Conservation (phyloP, 1,284 basidiomycete species). For the Paramarasmius palmivorus region DNA sequence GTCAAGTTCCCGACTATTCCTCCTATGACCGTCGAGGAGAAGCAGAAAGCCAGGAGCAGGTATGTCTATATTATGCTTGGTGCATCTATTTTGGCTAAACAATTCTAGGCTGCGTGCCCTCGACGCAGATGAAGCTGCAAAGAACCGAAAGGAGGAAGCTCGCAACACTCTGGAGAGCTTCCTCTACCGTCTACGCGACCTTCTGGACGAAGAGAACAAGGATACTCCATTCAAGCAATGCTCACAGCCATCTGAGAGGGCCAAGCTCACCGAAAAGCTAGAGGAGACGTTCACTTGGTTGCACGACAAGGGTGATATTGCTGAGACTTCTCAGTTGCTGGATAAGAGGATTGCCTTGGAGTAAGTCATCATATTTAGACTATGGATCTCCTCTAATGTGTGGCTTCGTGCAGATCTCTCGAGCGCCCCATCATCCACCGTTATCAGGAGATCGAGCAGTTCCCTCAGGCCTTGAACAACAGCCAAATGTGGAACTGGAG, state of each 20-base stretch:
- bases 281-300: conserved; percentile 83
- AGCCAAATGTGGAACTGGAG: conserved; percentile 82
- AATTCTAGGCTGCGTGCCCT: conserved; percentile 71
- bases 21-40: conserved; percentile 74
- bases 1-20: conserved; percentile 63
- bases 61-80: conserved; percentile 33
- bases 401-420: conserved; percentile 51
- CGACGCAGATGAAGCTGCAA: conserved; percentile 76
- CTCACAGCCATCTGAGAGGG: conserved; percentile 73
- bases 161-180: conserved; percentile 92
- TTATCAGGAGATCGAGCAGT: conserved; percentile 83
- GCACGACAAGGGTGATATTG: conserved; percentile 82
- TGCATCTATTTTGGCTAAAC: neutral
- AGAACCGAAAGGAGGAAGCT: conserved; percentile 84
- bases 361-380: too few relatives aligned
- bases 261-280: conserved; percentile 62
- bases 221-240: conserved; percentile 79
- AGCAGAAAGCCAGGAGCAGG: conserved; percentile 70
- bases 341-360: conserved; percentile 79
- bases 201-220: conserved; percentile 66
- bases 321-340: conserved; percentile 73
- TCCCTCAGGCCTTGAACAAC: conserved; percentile 72
- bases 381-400: neutral
- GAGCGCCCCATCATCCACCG: conserved; percentile 85
- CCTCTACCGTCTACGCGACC: conserved; percentile 86